These are phyloP conservation scores for Calonectria multiphialidica DNA, from an alignment of 2,329 filamentous ascomycete genomes.

Conservation along the genomic window DNA sequence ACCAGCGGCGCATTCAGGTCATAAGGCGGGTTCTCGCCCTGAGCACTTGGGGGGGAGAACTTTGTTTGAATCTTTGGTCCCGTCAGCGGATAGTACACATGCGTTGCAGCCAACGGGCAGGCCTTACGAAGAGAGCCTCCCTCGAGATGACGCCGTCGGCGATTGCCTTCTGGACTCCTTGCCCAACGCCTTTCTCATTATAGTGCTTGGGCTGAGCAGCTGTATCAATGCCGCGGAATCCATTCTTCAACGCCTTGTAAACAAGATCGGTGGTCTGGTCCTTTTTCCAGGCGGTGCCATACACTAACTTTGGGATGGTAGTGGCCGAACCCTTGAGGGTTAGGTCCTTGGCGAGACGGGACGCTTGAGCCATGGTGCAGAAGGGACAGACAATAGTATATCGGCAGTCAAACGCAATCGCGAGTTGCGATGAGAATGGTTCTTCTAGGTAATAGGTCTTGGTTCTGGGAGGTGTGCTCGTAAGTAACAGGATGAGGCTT, in stretches of 20 bases:
- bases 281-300: conserved; percentile 91
- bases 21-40: conserved; percentile 74
- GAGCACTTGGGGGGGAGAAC: conserved; percentile 75
- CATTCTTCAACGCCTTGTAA: conserved; percentile 73
- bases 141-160: conserved; percentile 66
- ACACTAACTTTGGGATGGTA: conserved; percentile 69
- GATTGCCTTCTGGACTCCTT: conserved; percentile 73
- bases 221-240: conserved; percentile 82
- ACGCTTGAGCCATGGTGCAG: conserved; percentile 40
- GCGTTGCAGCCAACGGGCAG: not conserved
- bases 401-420: not conserved
- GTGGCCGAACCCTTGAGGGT: conserved; percentile 47
- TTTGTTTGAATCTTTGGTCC: conserved; percentile 80
- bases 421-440: not conserved
- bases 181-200: conserved; percentile 77
- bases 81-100: not conserved
- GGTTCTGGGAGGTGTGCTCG: not conserved
- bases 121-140: conserved; percentile 71
- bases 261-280: conserved; percentile 76
- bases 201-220: conserved; percentile 85
- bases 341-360: conserved; percentile 49
- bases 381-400: not conserved
- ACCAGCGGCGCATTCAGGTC: conserved; percentile 67
- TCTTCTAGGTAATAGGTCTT: not conserved
- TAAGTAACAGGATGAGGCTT: not conserved